Evolutionary conservation across 192 early-diverging fungal genomes (phyloP), one percentile per base, ranked within the genome.

Genomic region (Coemansia brasiliensis): DNA sequence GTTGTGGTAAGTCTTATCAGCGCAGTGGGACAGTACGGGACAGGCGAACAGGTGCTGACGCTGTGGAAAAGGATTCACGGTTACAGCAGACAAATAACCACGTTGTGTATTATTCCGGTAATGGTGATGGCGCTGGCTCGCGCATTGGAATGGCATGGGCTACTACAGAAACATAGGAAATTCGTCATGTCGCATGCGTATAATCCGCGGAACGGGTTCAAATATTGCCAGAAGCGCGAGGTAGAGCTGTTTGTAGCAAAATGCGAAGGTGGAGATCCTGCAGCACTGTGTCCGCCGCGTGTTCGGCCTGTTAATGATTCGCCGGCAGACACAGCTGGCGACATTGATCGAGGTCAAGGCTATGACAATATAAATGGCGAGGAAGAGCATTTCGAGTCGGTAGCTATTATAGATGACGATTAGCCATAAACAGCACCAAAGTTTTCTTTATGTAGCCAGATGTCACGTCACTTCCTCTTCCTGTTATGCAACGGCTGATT

Each of bases 41-140:
- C 67, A 25, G 52, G 18, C 4, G n/a, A 35, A 52, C 50, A 53
- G 49, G 25, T 67, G 20, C 41, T 71, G 64, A 59, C 42, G 35
- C 32, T 67, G 26, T 78, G 74, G 74, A 61, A 67, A 39, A 57
- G 56, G 18, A 66, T 78, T 8, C 50, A 27, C 13, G 42, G 17
- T 3, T 67, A 67, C 39, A 52, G 48, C 17, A 10, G 9, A 26
- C 51, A 43, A 2, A 61, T 78, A 27, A 52, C 56, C 7, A 61
- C 74, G 4, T 54, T 78, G 35, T 57, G 48, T 9, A 22, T 67
- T 20, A 63, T 69, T 39, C 74, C 74, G 9, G 52, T 63, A 7
- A 57, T 78, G 37, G 67, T 57, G 13, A 78, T 78, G 74, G 50
- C 65, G 20, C 48, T 78, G 40, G 57, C 68, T 1, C 68, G 74